Conservation (phyloP, 2,329 filamentous ascomycete species). For the Trichophyton schoenleinii region DNA sequence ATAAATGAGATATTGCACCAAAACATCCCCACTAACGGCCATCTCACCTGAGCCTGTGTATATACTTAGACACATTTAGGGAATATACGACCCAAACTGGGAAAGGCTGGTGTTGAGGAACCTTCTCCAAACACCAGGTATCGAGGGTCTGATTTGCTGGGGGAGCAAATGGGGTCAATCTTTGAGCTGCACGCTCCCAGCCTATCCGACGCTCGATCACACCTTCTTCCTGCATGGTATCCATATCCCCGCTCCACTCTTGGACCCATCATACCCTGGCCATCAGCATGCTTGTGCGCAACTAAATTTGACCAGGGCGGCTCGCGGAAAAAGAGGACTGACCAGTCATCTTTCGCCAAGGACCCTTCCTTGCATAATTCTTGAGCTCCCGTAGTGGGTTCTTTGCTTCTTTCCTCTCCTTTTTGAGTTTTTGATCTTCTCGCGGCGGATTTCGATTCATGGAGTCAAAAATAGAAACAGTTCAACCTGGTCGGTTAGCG, state of each 20-base stretch:
- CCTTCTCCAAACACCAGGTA: not conserved
- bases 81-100: not conserved
- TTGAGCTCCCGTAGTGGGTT: not conserved
- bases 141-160: not conserved
- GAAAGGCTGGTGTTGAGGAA: not conserved
- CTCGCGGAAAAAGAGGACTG: slow-evolving; percentile 11
- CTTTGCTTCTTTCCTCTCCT: not conserved
- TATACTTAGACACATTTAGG: not conserved
- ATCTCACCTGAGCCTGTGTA: not conserved
- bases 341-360: not conserved
- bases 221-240: not conserved
- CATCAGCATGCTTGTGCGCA: slow-evolving; percentile 5
- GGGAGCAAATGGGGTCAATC: not conserved
- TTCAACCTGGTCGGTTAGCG: not conserved
- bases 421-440: not conserved
- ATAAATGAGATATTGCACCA: not conserved
- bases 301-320: slow-evolving; percentile 5
- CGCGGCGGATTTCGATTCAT: not conserved
- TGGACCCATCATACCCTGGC: not conserved
- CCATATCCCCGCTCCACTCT: not conserved
- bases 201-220: slow-evolving; percentile 2
- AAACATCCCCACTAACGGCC: not conserved
- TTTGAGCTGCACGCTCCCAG: not conserved
- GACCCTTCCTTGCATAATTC: not conserved
- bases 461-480: slow-evolving; percentile 7